Base-by-base conservation (phyloP, 2,329 filamentous ascomycete genomes). In the Hypoxylon sp. region DNA sequence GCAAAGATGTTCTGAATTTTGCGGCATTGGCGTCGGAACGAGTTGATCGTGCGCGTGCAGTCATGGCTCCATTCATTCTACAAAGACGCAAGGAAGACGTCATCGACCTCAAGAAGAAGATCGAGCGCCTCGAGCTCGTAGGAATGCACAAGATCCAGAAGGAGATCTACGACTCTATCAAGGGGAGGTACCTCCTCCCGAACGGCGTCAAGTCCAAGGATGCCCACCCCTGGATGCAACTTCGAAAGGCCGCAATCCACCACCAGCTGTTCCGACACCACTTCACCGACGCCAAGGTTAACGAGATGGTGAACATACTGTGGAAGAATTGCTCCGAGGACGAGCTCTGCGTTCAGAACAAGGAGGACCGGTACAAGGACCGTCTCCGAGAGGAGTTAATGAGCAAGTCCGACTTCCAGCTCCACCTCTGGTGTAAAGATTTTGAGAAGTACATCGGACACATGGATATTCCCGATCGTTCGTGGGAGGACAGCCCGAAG, bases 11-110 rank as follows among this genome's bases (percentile, higher is more conserved):
- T 7, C 88, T 91, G 63, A 91, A 98, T 77, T 92, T 92, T 21
- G 92, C 93, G 1, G 87, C 98, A 10, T 83, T 99, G 1, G 97
- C 96, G 21, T 91, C 89, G 48, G 93, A 97, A 78, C 91, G 96
- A 46, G 96, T 98, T 63, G 88, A 89, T 63, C 88, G 94, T 48
- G 96, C 96, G 1, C 90, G 94, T 60, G 93, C 92, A 0, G 99
- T 99, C 84, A 89, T 99, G 75, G 93, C 94, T 24, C 96, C 96
- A 0, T 99, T 99, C 77, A 96, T 99, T 59, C 84, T 99, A 2
- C 93, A 97, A 69, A 89, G 96, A 6, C 95, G 96, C 82, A 99
- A 99, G 82, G 89, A 93, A 53, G 94, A 98, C 75, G 94, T 98
- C 7, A 86, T 98, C 51, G 92, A 96, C 75, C 86, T 99, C 70